Conservation (phyloP, 2,329 filamentous ascomycete genomes). For the Fusarium multiceps region DNA sequence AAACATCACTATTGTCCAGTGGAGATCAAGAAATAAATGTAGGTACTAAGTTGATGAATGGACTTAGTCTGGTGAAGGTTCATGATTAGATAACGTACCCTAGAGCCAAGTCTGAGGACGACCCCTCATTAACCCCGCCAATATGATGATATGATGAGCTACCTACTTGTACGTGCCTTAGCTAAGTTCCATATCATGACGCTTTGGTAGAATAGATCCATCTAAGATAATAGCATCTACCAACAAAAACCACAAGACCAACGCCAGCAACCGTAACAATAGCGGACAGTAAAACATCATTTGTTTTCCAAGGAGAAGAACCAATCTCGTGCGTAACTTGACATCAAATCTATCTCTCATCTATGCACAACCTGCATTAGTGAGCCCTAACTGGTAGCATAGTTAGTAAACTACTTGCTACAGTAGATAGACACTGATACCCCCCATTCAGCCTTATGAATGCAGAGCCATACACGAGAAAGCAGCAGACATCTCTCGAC, state of each 20-base stretch:
- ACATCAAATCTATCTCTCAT: background rate
- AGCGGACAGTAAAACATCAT: background rate
- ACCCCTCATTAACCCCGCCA: slow-evolving; percentile 29
- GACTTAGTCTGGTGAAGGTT: background rate
- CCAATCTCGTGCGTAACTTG: background rate
- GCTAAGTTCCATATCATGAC: slow-evolving; percentile 11
- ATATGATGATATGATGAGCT: slow-evolving; percentile 9
- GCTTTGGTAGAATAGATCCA: background rate
- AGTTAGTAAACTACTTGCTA: background rate
- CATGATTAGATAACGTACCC: slow-evolving; percentile 4
- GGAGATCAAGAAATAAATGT: background rate
- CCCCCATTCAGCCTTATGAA: background rate
- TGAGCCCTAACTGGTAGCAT: slow-evolving; percentile 26
- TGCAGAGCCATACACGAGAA: background rate
- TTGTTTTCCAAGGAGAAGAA: background rate
- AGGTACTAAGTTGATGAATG: background rate
- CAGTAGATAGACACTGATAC: background rate
- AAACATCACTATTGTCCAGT: background rate
- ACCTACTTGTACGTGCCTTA: background rate
- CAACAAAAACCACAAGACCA: background rate
- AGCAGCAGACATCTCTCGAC: slow-evolving; percentile 19
- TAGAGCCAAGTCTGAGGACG: background rate
- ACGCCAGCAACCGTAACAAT: background rate
- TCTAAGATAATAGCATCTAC: too few relatives aligned
- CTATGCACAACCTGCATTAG: slow-evolving; percentile 20